Evolutionary conservation across 2,329 filamentous ascomycete species (phyloP), one percentile per base, ranked within the genome.

Genomic region (Magnaporthales sp.): DNA sequence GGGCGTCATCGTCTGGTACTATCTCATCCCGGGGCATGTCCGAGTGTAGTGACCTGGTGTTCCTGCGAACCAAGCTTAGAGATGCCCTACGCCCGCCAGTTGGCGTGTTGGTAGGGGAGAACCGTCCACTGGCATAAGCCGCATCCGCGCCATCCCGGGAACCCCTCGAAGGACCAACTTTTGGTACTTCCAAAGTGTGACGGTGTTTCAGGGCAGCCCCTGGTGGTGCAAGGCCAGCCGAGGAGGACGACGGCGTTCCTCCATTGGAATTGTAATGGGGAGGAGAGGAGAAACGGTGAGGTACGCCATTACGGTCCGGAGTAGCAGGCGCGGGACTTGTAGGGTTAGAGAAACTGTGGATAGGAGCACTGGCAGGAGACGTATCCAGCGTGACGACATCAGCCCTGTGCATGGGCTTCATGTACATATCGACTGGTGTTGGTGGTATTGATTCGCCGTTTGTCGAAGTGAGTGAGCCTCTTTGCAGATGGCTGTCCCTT

Each of bases 161-260:
- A 66, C 80, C 84, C 71, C 91, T 85, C 27, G 56, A 60, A 38
- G 84, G 80, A n/a, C 88, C 80, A 19, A 83, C 77, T 76, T 89
- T 91, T 8, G 93, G 93, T 0, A 97, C 92, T 77, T 97, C 92
- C 29, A 97, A 83, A 0, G 92, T 97, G 78, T 97, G 91, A 70
- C 93, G 88, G 68, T 97, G 92, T 76, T 90, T 90, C 63, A 94
- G 80, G 66, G 86, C 84, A 24, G 84, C 78, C 32, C 81, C 80
- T 15, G 82, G 81, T 9, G 86, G 80, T n/a, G 70, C 66, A 0
- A 67, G 78, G 3, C 77, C 75, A 38, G 79, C 79, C n/a, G 85
- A 83, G 1, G 83, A 78, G 13, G 83, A 80, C 31, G 78, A 74
- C 31, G 76, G 77, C 51, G 77, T 75, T 22, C 77, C 72, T 31